These are phyloP conservation scores for Liriodendron chinense DNA, from an alignment of 164 flowering plant species.

Conservation along the genomic window DNA sequence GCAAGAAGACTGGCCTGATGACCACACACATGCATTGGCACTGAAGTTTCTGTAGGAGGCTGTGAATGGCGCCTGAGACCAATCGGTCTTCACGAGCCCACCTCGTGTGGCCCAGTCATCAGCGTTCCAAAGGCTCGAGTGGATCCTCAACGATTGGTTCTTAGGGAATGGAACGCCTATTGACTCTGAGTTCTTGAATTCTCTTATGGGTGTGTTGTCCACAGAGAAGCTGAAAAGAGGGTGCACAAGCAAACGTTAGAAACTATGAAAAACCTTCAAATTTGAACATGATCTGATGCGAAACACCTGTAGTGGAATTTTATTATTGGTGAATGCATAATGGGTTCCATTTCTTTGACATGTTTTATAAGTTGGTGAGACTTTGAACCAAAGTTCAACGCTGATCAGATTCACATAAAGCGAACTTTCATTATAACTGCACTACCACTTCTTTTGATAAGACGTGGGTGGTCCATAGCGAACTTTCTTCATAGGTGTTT, in stretches of 20 bases:
- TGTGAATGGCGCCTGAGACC: slow-evolving; percentile 2
- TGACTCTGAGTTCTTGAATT: slow-evolving; percentile 6
- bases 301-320: no score
- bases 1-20: slow-evolving; percentile 1
- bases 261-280: no score
- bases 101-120: slow-evolving; percentile 10
- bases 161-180: not conserved
- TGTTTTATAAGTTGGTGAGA: no score
- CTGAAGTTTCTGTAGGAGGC: not conserved
- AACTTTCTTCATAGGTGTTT: not conserved
- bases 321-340: no score
- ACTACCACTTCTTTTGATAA: no score
- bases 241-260: not conserved
- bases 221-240: slow-evolving; percentile 1
- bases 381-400: no score
- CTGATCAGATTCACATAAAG: no score
- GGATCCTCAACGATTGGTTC: slow-evolving; percentile 3
- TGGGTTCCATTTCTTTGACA: no score
- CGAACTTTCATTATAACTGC: no score
- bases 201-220: slow-evolving; percentile 4
- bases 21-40: not conserved
- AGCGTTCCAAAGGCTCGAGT: slow-evolving; percentile 9
- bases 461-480: no score
- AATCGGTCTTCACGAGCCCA: slow-evolving; percentile 6
- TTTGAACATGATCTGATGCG: no score